A percentile compares a stretch with the other conserved stretches of the same genome.
Conservation (phyloP, 73 alveolate genomes). For the Chromera velia region DNA sequence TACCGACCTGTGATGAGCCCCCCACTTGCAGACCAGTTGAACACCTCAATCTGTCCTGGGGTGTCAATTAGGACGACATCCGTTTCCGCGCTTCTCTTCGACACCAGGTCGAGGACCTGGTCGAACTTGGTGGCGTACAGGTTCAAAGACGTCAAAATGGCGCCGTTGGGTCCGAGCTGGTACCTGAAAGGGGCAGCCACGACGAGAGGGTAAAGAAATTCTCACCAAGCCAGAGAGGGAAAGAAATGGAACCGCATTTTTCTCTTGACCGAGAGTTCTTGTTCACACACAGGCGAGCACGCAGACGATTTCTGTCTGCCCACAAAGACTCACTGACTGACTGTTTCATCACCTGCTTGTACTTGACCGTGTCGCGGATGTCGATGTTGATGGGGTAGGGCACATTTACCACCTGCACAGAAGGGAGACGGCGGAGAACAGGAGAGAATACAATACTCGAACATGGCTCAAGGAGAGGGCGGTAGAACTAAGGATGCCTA, state of each 20-base stretch:
- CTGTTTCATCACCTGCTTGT: conserved; percentile 75
- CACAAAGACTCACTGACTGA: too few relatives aligned
- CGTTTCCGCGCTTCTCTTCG: conserved; percentile 12
- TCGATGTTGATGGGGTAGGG: conserved; percentile 32
- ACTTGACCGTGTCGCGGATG: conserved; percentile 72
- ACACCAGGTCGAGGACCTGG: conserved; percentile 10
- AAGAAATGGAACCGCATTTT: background rate
- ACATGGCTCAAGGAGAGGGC: background rate
- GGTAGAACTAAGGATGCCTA: background rate
- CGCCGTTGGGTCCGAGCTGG: conserved; percentile 85
- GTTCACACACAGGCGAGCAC: too few relatives aligned
- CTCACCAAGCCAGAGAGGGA: background rate
- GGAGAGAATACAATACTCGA: background rate
- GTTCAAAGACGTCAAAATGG: conserved; percentile 79
- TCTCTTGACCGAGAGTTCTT: too few relatives aligned
- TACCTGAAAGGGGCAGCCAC: background rate
- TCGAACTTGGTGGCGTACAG: conserved; percentile 72
- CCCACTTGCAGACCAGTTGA: conserved; percentile 85
- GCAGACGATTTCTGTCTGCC: too few relatives aligned
- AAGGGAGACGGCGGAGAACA: background rate
- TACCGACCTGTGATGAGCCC: conserved; percentile 46
- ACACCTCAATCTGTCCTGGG: conserved; percentile 88
- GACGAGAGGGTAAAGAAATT: background rate
- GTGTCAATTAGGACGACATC: conserved; percentile 74
- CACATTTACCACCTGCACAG: background rate